Base-by-base conservation (phyloP, 345 rosid species). In the Populus simonii region DNA sequence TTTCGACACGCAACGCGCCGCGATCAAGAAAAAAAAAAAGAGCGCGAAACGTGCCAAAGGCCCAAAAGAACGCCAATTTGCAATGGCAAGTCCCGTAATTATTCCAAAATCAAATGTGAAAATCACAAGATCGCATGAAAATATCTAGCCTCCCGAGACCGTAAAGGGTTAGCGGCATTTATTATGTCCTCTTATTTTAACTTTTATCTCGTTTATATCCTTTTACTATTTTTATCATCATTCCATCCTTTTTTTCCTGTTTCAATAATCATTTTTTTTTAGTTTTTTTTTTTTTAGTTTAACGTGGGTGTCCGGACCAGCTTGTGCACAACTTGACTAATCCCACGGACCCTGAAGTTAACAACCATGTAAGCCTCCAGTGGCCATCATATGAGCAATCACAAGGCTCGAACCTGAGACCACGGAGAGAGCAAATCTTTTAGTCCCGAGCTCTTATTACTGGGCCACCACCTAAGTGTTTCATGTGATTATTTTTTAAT, bases 51-150 rank as follows among this genome's bases (percentile, higher is more conserved):
- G 63, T 1, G 29, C n/a, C 27, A 6, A 2, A 13, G 31, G 22
- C 5, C n/a, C 27, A 16, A 7, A 27, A 66, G 22, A 0, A 18
- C 15, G 7, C 49, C n/a, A 57, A 35, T 36, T n/a, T 0, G 4
- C 3, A 57, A 84, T 83, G 93, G 93, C 86, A 82, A 3, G 12
- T 0, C 1, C 38, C 33, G 88, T 87, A 86, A 89, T 82, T 61
- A 0, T 1, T 0, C 0, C 0, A 2, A 73, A 78, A 13, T 12
- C 63, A 35, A 43, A 83, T 15, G 84, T 25, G 75, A 55, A 23
- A 35, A 66, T 18, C 1, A 5, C 0, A 16, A 20, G 1, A 7
- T 0, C 1, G 15, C 17, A 27, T 13, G 10, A 85, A 88, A 90
- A 90, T 86, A 90, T 90, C 91, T 86, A 22, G 53, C 7, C 45